These are phyloP conservation scores for Hymenoscyphus fraxineus DNA, from an alignment of 2,329 filamentous ascomycete genomes.

Conservation along the genomic window DNA sequence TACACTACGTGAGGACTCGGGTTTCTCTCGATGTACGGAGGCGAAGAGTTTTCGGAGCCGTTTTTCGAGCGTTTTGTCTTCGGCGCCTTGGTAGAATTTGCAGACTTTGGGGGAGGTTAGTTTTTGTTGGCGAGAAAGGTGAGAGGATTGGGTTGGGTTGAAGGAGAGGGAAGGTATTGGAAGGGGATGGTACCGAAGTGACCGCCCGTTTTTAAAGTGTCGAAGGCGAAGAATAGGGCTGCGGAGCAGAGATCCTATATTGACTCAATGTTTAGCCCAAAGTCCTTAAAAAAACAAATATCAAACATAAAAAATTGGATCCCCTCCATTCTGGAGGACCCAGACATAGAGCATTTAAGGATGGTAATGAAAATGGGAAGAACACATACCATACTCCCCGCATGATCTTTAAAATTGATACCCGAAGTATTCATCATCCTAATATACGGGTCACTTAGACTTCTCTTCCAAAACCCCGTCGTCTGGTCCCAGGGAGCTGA, in stretches of 20 bases:
- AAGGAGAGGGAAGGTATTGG: not conserved
- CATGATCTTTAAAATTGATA: slow-evolving; percentile 80
- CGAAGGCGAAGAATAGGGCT: slow-evolving; percentile 78
- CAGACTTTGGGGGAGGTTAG: slow-evolving; percentile 52
- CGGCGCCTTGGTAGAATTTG: slow-evolving; percentile 92
- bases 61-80: slow-evolving; percentile 76
- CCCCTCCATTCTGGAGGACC: too few relatives aligned
- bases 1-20: slow-evolving; percentile 83
- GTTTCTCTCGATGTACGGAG: slow-evolving; percentile 83
- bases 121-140: not conserved
- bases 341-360: too few relatives aligned
- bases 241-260: slow-evolving; percentile 81
- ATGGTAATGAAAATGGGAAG: not conserved
- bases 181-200: slow-evolving; percentile 54
- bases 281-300: not conserved
- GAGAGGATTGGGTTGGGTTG: not conserved
- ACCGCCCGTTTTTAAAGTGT: slow-evolving; percentile 76
- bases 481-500: slow-evolving; percentile 91
- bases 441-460: slow-evolving; percentile 89
- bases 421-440: slow-evolving; percentile 99
- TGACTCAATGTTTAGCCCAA: slow-evolving; percentile 1
- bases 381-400: slow-evolving; percentile 82
- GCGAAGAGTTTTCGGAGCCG: slow-evolving; percentile 72
- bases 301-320: too few relatives aligned
- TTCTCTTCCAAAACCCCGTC: slow-evolving; percentile 75